Conservation (phyloP, 495 filamentous ascomycete genomes). For the Penicillium longicatenatum region DNA sequence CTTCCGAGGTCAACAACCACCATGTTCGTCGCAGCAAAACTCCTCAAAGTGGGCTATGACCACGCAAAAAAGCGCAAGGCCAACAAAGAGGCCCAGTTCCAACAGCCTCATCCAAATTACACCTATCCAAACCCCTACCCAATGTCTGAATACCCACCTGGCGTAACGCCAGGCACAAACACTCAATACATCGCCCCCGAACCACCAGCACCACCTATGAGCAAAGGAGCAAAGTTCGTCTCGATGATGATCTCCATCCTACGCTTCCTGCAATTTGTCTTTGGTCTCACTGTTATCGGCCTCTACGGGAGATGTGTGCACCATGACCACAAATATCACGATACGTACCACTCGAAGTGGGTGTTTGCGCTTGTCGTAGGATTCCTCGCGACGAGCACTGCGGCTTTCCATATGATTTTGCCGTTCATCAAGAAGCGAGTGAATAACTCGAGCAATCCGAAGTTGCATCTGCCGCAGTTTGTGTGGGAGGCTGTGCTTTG, state of each 20-base stretch:
- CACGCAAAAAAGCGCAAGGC: constrained; percentile 37
- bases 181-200: constrained; percentile 8
- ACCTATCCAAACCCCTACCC: constrained; percentile 16
- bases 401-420: constrained; percentile 58
- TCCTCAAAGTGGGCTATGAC: constrained; percentile 32
- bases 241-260: constrained; percentile 41
- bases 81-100: constrained; percentile 30
- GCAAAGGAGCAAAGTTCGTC: constrained; percentile 16
- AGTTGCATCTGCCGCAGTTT: constrained; percentile 48
- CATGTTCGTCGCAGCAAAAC: constrained; percentile 32
- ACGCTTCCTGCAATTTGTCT: constrained; percentile 70
- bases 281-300: constrained; percentile 73
- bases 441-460: constrained; percentile 34
- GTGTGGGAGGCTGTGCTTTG: constrained; percentile 69
- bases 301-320: constrained; percentile 76
- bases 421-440: constrained; percentile 48
- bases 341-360: constrained; percentile 67
- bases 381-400: constrained; percentile 60
- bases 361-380: constrained; percentile 71
- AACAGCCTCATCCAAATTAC: constrained; percentile 18
- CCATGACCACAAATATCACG: constrained; percentile 51
- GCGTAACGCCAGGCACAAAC: constrained; percentile 23
- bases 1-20: not conserved
- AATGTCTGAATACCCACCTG: constrained; percentile 25
- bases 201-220: constrained; percentile 5